Percentiles rank a stretch among this genome's conserved stretches.
Evolutionary conservation across 192 early-diverging fungal genomes (phyloP).

Genomic region (Coemansia sp.): DNA sequence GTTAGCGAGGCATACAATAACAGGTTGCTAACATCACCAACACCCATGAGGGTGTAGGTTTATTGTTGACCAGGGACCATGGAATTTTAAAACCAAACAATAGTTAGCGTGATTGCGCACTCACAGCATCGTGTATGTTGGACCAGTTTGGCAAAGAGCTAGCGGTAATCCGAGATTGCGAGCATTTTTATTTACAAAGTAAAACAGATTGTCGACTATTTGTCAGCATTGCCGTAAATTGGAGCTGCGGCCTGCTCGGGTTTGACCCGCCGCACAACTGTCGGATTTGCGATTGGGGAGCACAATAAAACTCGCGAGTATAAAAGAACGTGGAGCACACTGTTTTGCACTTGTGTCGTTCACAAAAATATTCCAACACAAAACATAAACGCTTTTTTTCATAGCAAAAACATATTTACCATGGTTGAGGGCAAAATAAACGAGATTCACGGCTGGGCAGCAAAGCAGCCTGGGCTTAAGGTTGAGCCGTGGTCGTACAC

Average conservation of each 20-base stretch:
- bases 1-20: too few relatives aligned
- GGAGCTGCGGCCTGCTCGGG: not conserved
- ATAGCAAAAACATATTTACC: not conserved
- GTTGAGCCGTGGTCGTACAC: conserved; percentile 56
- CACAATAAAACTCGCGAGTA: not conserved
- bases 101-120: not conserved
- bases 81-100: not conserved
- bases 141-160: not conserved
- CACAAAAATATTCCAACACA: not conserved
- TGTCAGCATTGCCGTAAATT: not conserved
- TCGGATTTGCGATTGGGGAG: not conserved
- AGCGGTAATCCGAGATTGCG: not conserved
- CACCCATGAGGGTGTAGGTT: too few relatives aligned
- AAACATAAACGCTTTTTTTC: not conserved
- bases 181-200: not conserved
- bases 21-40: too few relatives aligned
- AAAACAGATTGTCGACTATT: not conserved
- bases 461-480: conserved; percentile 24
- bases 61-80: not conserved
- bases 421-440: conserved; percentile 46
- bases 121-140: not conserved
- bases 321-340: not conserved
- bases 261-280: not conserved
- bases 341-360: not conserved
- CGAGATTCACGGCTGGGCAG: conserved; percentile 51